Conservation (phyloP, 2,329 filamentous ascomycete species). For the Trichoderma brevicompactum region DNA sequence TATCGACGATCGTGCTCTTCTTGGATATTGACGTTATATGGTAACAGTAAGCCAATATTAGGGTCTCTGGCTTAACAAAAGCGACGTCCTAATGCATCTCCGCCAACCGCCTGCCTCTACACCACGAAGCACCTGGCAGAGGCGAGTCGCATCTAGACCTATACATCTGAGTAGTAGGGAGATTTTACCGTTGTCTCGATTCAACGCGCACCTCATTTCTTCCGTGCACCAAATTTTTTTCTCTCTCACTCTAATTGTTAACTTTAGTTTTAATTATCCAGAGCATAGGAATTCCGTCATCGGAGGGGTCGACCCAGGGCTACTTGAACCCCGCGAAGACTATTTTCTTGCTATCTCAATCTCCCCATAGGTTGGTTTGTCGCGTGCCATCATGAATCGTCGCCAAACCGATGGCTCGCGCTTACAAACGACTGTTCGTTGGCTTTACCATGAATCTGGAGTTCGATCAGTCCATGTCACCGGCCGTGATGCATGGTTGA, state of each 20-base stretch:
- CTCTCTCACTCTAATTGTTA: background rate
- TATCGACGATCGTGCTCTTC: constrained; percentile 3
- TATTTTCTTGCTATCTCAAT: background rate
- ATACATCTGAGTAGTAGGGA: background rate
- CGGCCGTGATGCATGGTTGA: constrained; percentile 56
- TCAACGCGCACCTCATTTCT: background rate
- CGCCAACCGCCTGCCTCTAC: background rate
- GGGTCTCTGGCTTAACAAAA: background rate
- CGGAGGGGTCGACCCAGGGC: background rate
- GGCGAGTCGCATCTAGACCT: background rate
- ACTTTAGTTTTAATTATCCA: background rate
- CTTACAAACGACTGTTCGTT: constrained; percentile 26
- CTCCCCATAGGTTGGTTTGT: background rate
- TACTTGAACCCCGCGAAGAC: background rate
- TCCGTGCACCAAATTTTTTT: background rate
- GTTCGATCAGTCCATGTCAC: constrained; percentile 51
- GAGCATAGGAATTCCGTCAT: constrained; percentile 1
- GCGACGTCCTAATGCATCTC: background rate
- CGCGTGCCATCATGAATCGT: background rate
- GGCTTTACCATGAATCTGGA: constrained; percentile 53
- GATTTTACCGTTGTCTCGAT: background rate
- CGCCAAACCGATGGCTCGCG: background rate
- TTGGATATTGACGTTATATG: constrained; percentile 3
- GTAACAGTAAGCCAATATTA: background rate
- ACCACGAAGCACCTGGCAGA: background rate